phyloP scores from a whole-genome alignment of 2,329 filamentous ascomycete species.

The Didymellaceae sp. region DNA sequence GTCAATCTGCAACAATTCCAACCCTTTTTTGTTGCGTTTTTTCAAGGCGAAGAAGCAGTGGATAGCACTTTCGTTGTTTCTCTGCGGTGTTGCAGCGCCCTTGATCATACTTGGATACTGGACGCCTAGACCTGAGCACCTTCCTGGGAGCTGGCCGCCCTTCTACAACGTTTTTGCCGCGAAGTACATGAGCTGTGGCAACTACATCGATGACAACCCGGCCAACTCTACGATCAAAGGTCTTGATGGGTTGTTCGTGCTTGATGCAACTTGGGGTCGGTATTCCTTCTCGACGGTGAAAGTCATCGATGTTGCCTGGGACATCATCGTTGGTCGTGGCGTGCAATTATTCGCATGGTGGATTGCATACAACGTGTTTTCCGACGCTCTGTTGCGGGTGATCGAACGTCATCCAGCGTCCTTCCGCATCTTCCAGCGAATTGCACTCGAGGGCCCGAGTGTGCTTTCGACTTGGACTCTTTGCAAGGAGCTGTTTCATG shows the following conservation, averaged over 20 bases:
- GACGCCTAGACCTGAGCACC: not conserved
- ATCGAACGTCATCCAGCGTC: constrained; percentile 46
- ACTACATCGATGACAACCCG: constrained; percentile 6
- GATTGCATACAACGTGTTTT: constrained; percentile 43
- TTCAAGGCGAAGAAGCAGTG: constrained; percentile 20
- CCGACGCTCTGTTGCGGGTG: constrained; percentile 39
- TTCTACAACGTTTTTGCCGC: constrained; percentile 21
- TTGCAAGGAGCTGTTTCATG: constrained; percentile 32
- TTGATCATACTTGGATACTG: constrained; percentile 16
- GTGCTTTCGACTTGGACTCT: constrained; percentile 35
- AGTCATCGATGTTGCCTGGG: constrained; percentile 46
- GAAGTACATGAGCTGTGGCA: constrained; percentile 23
- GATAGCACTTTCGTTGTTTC: constrained; percentile 17
- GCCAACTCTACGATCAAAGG: constrained; percentile 28
- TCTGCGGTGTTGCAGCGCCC: constrained; percentile 15
- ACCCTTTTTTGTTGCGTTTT: not conserved
- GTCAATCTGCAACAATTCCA: not conserved
- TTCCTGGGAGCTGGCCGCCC: constrained; percentile 6
- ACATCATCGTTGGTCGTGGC: constrained; percentile 43
- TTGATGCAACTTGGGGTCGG: constrained; percentile 33
- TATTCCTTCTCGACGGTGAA: constrained; percentile 44
- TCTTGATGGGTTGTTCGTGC: constrained; percentile 37
- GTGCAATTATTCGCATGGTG: constrained; percentile 40
- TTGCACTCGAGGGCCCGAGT: constrained; percentile 38
- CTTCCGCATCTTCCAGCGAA: constrained; percentile 43